Evolutionary conservation across 176 grass and related monocot species (phyloP).

Genomic region (Carex scoparia): DNA sequence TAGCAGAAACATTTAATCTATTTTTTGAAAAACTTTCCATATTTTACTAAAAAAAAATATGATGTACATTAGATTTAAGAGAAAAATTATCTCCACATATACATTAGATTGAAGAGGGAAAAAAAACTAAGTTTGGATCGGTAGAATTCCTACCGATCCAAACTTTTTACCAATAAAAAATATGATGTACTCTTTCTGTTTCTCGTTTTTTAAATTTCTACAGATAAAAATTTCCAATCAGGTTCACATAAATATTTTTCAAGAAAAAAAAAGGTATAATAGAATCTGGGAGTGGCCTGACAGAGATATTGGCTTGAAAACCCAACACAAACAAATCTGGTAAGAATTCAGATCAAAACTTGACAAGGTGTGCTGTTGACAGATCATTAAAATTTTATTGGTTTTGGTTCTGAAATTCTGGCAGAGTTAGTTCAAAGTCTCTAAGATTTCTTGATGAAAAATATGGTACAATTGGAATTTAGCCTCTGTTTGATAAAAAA

Average conservation of each 20-base stretch:
- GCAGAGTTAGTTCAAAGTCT: background rate
- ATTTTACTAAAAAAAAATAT: too few species aligned
- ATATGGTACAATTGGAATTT: background rate
- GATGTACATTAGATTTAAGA: too few species aligned
- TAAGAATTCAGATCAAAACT: background rate
- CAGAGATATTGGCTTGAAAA: background rate
- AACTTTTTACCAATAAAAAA: too few species aligned
- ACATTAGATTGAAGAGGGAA: too few species aligned
- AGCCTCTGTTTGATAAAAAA: background rate
- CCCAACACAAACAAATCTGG: background rate
- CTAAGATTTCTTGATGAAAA: background rate
- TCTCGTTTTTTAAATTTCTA: too few species aligned
- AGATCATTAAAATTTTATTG: background rate
- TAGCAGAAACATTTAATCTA: too few species aligned
- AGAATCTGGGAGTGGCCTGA: background rate
- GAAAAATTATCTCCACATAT: too few species aligned
- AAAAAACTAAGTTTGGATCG: too few species aligned
- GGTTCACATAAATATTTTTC: background rate
- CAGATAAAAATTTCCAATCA: too few species aligned
- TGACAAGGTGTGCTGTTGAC: background rate
- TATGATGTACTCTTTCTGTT: too few species aligned
- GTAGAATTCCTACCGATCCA: too few species aligned
- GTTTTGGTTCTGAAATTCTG: background rate
- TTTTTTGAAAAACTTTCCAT: too few species aligned
- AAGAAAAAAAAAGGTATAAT: background rate